phyloP scores from a whole-genome alignment of 2,329 filamentous ascomycete genomes.

The Stagonosporopsis vannaccii region DNA sequence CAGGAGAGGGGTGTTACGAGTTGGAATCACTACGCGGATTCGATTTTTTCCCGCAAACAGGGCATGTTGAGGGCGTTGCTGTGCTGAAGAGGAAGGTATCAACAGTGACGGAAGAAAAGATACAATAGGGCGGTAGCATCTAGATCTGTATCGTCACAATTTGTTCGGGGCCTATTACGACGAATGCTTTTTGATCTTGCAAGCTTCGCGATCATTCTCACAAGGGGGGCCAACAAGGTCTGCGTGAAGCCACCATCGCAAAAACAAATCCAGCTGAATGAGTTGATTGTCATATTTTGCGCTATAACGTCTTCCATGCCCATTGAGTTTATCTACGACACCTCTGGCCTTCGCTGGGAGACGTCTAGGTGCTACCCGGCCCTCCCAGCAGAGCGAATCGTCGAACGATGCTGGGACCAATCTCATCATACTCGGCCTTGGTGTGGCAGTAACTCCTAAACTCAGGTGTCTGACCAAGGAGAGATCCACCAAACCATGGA shows the following conservation, averaged over 20 bases:
- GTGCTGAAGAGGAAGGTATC: conserved; percentile 58
- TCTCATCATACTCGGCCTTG: conserved; percentile 79
- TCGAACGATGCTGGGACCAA: conserved; percentile 92
- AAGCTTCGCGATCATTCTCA: background rate
- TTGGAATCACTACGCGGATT: conserved; percentile 93
- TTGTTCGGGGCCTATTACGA: background rate
- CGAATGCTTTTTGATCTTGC: background rate
- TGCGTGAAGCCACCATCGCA: background rate
- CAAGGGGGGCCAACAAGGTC: no score
- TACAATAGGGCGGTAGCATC: background rate
- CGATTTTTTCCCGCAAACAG: conserved; percentile 94
- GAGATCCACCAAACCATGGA: conserved; percentile 96
- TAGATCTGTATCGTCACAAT: no score
- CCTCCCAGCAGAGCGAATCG: conserved; percentile 93
- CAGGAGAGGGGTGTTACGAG: conserved; percentile 66
- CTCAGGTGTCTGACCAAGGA: conserved; percentile 96
- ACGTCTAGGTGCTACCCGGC: conserved; percentile 75
- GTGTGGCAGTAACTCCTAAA: conserved; percentile 99
- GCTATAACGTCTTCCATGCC: conserved; percentile 26
- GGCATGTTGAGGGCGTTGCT: conserved; percentile 71
- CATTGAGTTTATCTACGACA: conserved; percentile 6
- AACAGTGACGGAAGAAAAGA: background rate
- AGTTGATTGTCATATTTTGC: conserved; percentile 21
- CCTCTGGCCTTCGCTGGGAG: background rate
- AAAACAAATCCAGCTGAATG: background rate